Percentiles rank a stretch among this genome's conserved stretches.
Evolutionary conservation across 176 grass and related monocot species (phyloP).

Genomic region (Carex kokanica): DNA sequence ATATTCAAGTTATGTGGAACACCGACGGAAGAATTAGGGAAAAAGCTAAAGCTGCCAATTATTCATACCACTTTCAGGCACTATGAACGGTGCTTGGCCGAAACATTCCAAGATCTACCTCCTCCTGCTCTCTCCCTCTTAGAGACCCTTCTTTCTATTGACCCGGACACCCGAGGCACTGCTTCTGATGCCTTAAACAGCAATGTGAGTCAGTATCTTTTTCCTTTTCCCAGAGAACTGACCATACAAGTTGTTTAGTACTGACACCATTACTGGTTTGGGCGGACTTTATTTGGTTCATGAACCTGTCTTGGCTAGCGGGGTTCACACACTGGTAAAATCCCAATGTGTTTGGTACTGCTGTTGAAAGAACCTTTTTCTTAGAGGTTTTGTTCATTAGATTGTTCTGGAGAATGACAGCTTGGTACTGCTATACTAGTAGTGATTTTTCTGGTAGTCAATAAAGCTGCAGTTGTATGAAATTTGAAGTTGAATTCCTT

Average conservation of each 20-base stretch:
- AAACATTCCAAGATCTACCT: conserved; percentile 63
- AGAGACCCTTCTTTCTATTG: conserved; percentile 75
- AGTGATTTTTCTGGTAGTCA: conserved; percentile 2
- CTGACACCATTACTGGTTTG: not conserved
- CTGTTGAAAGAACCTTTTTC: not conserved
- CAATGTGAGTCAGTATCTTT: conserved; percentile 58
- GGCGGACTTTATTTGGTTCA: not conserved
- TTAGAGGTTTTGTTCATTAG: not conserved
- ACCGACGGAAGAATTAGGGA: conserved; percentile 74
- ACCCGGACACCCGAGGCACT: conserved; percentile 73
- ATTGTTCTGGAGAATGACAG: not conserved
- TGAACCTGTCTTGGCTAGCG: not conserved
- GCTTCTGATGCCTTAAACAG: conserved; percentile 86
- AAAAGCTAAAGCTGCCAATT: conserved; percentile 55
- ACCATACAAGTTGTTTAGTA: not conserved
- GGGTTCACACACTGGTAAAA: not conserved
- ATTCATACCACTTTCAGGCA: conserved; percentile 51
- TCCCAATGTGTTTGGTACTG: not conserved
- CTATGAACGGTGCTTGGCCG: conserved; percentile 58
- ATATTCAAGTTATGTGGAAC: conserved; percentile 95
- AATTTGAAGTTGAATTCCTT: not conserved
- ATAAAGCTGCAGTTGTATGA: not conserved
- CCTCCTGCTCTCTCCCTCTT: conserved; percentile 65
- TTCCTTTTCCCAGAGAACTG: not conserved
- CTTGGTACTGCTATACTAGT: not conserved